Conservation (phyloP, 768 basidiomycete species). For the Coprinellus aureogranulatus region DNA sequence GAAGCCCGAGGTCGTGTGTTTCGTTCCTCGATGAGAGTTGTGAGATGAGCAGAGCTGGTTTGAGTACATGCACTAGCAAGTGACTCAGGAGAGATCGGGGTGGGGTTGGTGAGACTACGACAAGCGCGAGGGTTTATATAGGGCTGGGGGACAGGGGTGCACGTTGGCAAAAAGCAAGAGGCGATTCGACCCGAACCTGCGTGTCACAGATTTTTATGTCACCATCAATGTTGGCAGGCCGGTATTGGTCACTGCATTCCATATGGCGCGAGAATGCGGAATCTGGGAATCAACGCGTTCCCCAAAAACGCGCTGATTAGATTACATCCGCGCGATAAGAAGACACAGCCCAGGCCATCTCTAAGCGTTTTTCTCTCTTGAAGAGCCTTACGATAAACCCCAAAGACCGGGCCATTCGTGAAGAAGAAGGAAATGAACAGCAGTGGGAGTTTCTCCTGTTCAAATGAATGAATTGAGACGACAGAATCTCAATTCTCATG, state of each 20-base stretch:
- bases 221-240: slow-evolving; percentile 11
- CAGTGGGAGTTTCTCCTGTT: too few species aligned
- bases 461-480: too few species aligned
- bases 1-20: slow-evolving; percentile 76
- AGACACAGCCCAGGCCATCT: background rate
- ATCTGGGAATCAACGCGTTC: background rate
- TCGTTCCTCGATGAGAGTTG: slow-evolving; percentile 84
- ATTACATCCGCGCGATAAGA: background rate
- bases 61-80: slow-evolving; percentile 84
- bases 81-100: slow-evolving; percentile 23
- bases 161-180: slow-evolving; percentile 9
- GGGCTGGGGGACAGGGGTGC: background rate
- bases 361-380: background rate
- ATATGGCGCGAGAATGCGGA: slow-evolving; percentile 11
- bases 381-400: background rate
- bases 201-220: slow-evolving; percentile 10
- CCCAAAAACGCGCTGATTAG: background rate
- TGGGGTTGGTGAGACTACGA: slow-evolving; percentile 7
- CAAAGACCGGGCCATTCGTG: too few species aligned
- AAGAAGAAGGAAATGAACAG: too few species aligned
- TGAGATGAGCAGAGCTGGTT: slow-evolving; percentile 89
- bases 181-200: background rate
- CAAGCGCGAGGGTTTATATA: slow-evolving; percentile 15
- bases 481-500: too few species aligned
- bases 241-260: background rate